Base-by-base conservation (phyloP, 2,329 filamentous ascomycete genomes). In the Berkeleyomyces rouxiae region DNA sequence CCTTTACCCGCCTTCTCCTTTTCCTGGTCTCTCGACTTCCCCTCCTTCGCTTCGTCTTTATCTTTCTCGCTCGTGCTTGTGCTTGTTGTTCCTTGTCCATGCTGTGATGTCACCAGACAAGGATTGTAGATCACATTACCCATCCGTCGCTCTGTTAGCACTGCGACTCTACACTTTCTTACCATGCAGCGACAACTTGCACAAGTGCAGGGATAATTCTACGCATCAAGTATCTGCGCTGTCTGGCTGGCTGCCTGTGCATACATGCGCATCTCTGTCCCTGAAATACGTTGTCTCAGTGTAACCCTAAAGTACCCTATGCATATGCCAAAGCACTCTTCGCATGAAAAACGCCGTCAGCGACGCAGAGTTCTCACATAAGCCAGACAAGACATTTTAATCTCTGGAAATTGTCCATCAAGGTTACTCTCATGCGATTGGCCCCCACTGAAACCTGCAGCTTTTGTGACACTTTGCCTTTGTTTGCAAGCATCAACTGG, bases 91-190 rank as follows among this genome's bases (percentile, higher is more conserved):
- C 49, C 49, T 53, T 53, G 49, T 13, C 23, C 33, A 53, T 4
- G 49, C 49, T 53, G 49, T 53, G 49, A 53, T 53, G 49, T 53
- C 49, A 53, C 49, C 13, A 53, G 49, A 53, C 49, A 53, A 36
- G 49, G 49, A 37, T 53, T 36, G 10, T 33, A 36, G 49, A 53
- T 53, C 49, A 53, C 23, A 53, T 33, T 53, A 13, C 4, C 49
- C n/a, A 53, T 53, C 23, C 49, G 16, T 53, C n/a, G 23, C 10
- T 10, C 49, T 36, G 33, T 3, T 53, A 43, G 10, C 6, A 37
- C 33, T 23, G 23, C 23, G 23, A 23, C 23, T 23, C 23, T 23
- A 23, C 23, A 23, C 23, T 23, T 23, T 23, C 23, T 23, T 23
- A 23, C 23, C 23, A 23, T 23, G 23, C 23, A 23, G 2, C 23